Evolutionary conservation across 495 filamentous ascomycete genomes (phyloP).

Genomic region (Penicillium longicatenatum): DNA sequence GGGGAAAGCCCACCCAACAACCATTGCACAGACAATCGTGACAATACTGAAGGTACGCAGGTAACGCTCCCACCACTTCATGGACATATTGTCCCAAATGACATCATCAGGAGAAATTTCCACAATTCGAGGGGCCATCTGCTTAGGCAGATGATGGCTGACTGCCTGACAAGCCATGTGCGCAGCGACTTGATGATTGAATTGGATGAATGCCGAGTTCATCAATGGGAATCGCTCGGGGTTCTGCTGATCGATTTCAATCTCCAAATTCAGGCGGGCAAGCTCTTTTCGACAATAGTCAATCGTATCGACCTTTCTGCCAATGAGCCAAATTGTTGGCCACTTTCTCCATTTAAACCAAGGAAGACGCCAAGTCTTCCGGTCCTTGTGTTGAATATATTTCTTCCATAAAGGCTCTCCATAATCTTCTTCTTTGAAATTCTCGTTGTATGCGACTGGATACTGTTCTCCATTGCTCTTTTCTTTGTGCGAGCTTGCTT

Average conservation of each 20-base stretch:
- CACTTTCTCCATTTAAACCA: constrained; percentile 81
- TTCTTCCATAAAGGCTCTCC: constrained; percentile 79
- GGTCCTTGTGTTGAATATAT: constrained; percentile 77
- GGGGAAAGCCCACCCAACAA: constrained; percentile 88
- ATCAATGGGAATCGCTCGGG: constrained; percentile 89
- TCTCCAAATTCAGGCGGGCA: constrained; percentile 87
- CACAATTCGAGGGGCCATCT: constrained; percentile 90
- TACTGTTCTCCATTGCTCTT: constrained; percentile 58
- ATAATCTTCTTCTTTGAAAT: constrained; percentile 61
- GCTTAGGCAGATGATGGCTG: constrained; percentile 87
- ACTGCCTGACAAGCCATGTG: constrained; percentile 97
- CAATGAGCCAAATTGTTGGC: constrained; percentile 75
- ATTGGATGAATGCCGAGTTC: constrained; percentile 98
- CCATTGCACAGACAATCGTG: constrained; percentile 68
- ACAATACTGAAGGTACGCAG: constrained; percentile 68
- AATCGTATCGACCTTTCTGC: constrained; percentile 93
- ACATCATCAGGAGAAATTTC: constrained; percentile 95
- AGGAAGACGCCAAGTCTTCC: constrained; percentile 83
- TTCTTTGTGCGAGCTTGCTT: constrained; percentile 34
- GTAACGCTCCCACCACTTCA: constrained; percentile 94
- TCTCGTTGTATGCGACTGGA: constrained; percentile 67
- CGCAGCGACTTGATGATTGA: constrained; percentile 95
- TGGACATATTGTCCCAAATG: constrained; percentile 97
- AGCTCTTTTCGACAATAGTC: constrained; percentile 87
- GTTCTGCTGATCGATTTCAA: constrained; percentile 85